Conservation (phyloP, 202 grass and related monocot species). For the Sporobolus alterniflorus region DNA sequence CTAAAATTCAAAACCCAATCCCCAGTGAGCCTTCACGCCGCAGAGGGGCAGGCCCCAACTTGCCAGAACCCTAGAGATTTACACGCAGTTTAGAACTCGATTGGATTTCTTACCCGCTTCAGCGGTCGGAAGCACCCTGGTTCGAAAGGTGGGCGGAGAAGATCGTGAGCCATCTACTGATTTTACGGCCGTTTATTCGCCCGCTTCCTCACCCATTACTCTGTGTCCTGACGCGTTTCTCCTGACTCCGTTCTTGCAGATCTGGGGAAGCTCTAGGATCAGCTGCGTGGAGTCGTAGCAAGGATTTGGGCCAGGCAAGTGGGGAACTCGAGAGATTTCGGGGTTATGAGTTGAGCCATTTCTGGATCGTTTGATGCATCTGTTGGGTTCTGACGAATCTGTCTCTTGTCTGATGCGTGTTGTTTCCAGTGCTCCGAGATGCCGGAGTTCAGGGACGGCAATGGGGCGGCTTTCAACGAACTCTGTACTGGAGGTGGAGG, state of each 20-base stretch:
- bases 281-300: background rate
- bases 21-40: background rate
- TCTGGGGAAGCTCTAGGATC: slow-evolving; percentile 17
- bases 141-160: background rate
- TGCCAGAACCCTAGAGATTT: slow-evolving; percentile 2
- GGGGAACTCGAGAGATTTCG: background rate
- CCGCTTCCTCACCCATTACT: background rate
- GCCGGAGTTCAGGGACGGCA: slow-evolving; percentile 40
- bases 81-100: background rate
- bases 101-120: background rate
- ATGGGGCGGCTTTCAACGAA: slow-evolving; percentile 24
- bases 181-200: background rate
- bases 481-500: slow-evolving; percentile 43
- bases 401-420: background rate
- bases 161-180: slow-evolving; percentile 31
- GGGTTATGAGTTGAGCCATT: background rate
- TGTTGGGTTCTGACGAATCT: slow-evolving; percentile 14
- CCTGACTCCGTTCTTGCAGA: background rate
- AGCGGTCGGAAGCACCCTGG: background rate
- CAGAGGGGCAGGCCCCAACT: background rate
- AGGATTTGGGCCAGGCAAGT: slow-evolving; percentile 7
- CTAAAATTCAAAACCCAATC: background rate
- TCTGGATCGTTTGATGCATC: slow-evolving; percentile 14
- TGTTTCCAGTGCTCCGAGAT: slow-evolving; percentile 34
- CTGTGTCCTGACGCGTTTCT: slow-evolving; percentile 14